Conservation (phyloP, 2,329 filamentous ascomycete species). For the Scedosporium aurantiacum region DNA sequence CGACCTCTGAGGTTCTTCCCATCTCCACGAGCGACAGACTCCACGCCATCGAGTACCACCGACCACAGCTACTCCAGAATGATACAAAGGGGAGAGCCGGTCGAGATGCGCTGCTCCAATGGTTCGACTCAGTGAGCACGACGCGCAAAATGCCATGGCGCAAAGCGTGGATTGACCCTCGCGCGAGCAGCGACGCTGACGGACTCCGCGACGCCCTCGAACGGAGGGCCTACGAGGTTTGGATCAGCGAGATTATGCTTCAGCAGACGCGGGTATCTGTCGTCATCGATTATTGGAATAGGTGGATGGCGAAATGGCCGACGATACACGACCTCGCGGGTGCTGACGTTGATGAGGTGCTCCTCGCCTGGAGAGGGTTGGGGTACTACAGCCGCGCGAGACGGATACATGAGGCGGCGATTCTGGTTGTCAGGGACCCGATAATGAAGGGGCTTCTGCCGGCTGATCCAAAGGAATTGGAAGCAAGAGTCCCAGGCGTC, state of each 20-base stretch:
- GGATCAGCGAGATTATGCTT: conserved; percentile 58
- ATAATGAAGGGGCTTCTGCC: conserved; percentile 38
- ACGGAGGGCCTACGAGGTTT: conserved; percentile 51
- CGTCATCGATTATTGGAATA: conserved; percentile 52
- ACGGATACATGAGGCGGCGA: conserved; percentile 46
- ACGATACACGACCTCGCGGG: conserved; percentile 44
- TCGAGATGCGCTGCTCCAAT: conserved; percentile 31
- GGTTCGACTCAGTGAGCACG: conserved; percentile 38
- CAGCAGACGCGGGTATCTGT: conserved; percentile 54
- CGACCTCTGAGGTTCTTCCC: background rate
- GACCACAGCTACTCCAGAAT: conserved; percentile 34
- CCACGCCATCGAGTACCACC: conserved; percentile 36
- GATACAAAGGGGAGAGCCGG: conserved; percentile 17
- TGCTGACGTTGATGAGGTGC: conserved; percentile 43
- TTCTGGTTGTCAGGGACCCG: conserved; percentile 32
- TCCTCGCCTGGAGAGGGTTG: conserved; percentile 48
- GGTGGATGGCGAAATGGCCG: conserved; percentile 51
- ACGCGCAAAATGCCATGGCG: conserved; percentile 48
- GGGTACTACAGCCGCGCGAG: conserved; percentile 56
- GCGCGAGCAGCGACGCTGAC: conserved; percentile 13
- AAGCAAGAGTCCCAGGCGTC: conserved; percentile 45
- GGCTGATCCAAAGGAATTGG: conserved; percentile 29
- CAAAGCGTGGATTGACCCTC: conserved; percentile 42
- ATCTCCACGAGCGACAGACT: conserved; percentile 7
- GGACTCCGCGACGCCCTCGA: conserved; percentile 33